A percentile compares a stretch with the other conserved stretches of the same genome.
These are phyloP conservation scores for Dothiorella sarmentorum DNA, from an alignment of 2,329 filamentous ascomycete species.

Conservation along the genomic window DNA sequence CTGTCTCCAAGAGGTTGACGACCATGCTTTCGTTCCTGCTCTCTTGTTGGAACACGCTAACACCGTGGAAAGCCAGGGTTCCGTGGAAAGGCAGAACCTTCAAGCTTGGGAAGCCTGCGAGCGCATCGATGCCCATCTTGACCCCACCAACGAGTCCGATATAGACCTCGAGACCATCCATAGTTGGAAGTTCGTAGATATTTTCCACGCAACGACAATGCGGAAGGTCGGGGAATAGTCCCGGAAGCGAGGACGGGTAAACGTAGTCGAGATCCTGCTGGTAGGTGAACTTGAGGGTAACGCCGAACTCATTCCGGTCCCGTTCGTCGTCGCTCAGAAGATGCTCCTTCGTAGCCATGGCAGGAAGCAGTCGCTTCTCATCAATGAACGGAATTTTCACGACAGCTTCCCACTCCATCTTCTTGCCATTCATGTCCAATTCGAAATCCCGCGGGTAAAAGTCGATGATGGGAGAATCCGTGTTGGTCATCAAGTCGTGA, in stretches of 20 bases:
- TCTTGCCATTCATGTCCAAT: conserved; percentile 99
- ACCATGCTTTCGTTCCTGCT: conserved; percentile 97
- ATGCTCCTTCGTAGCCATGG: conserved; percentile 81
- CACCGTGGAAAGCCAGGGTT: conserved; percentile 77
- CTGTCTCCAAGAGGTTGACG: conserved; percentile 74
- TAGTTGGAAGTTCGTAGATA: conserved; percentile 88
- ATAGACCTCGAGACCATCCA: conserved; percentile 83
- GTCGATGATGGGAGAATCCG: conserved; percentile 89
- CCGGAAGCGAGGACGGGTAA: conserved; percentile 84
- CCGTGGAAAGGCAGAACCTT: conserved; percentile 82
- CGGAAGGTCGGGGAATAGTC: conserved; percentile 83
- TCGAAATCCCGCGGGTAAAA: conserved; percentile 98
- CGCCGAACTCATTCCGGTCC: conserved; percentile 83
- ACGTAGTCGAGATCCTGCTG: conserved; percentile 71
- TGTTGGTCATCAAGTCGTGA: conserved; percentile 87
- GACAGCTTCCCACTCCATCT: conserved; percentile 99
- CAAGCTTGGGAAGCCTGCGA: conserved; percentile 90
- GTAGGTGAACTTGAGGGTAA: conserved; percentile 90
- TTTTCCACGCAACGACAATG: conserved; percentile 93
- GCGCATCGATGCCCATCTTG: conserved; percentile 74
- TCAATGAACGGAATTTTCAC: conserved; percentile 99
- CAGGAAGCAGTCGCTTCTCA: conserved; percentile 75
- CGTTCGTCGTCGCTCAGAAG: conserved; percentile 75
- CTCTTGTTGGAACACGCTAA: conserved; percentile 93
- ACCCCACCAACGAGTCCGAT: conserved; percentile 81